Conservation (phyloP, 2,329 filamentous ascomycete genomes). For the Cordyceps militaris region DNA sequence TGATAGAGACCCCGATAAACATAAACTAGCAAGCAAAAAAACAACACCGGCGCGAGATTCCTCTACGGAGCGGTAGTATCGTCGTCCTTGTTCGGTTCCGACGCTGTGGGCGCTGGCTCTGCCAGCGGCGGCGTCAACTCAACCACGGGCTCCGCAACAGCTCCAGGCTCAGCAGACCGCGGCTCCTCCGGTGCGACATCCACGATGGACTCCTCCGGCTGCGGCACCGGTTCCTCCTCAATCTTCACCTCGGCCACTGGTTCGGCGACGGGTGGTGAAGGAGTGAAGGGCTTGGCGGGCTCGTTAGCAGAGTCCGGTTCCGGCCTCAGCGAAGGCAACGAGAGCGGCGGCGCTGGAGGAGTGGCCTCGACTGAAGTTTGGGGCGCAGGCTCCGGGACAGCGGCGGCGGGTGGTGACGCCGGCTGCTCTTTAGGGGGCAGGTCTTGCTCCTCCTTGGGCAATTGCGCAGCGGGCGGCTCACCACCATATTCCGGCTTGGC, state of each 20-base stretch:
- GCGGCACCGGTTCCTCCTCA: neutral
- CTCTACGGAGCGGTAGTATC: neutral
- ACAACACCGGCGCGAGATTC: no score
- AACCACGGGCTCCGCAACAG: no score
- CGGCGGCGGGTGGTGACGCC: neutral
- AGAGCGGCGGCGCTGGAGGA: neutral
- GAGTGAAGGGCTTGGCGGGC: neutral
- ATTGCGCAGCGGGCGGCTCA: neutral
- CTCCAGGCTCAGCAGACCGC: no score
- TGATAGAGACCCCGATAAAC: neutral
- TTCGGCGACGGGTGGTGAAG: neutral
- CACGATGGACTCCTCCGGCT: constrained; percentile 10
- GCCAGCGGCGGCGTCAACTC: neutral
- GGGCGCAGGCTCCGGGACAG: neutral
- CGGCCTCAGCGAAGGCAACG: neutral
- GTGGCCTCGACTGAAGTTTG: neutral
- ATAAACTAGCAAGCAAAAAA: no score
- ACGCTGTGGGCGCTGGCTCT: neutral
- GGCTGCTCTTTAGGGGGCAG: neutral
- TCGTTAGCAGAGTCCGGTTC: neutral
- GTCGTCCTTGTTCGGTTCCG: constrained; percentile 1
- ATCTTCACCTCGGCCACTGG: neutral
- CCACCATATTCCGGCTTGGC: neutral
- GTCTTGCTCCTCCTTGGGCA: neutral
- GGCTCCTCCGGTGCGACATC: no score